phyloP scores from a whole-genome alignment of 106 monocot genomes.

The Dendrobium catenatum region DNA sequence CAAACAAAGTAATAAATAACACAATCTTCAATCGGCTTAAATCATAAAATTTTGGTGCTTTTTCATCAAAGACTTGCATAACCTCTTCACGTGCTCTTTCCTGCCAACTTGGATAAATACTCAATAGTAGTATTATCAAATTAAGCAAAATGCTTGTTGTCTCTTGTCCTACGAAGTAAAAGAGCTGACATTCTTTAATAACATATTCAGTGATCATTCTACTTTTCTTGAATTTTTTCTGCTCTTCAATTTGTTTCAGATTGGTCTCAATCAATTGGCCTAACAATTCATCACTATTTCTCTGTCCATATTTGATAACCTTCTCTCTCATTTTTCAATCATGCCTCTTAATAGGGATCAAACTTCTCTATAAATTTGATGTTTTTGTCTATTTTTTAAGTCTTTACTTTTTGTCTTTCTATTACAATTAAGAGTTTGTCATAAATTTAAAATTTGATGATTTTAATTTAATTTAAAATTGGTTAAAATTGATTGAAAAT shows the following conservation, averaged over 20 bases:
- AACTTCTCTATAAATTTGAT: not conserved
- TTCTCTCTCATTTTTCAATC: slow-evolving; percentile 39
- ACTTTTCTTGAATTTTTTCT: slow-evolving; percentile 18
- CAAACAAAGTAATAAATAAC: not conserved
- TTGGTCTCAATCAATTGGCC: slow-evolving; percentile 47
- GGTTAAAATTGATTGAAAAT: too few species aligned
- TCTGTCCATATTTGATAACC: slow-evolving; percentile 20
- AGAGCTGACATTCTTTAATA: slow-evolving; percentile 13
- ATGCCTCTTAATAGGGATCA: not conserved
- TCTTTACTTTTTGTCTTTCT: too few species aligned
- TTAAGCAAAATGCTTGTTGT: slow-evolving; percentile 49
- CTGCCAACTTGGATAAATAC: slow-evolving; percentile 64
- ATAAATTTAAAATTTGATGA: too few species aligned
- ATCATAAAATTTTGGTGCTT: slow-evolving; percentile 19
- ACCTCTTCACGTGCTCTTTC: slow-evolving; percentile 61
- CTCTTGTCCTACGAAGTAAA: slow-evolving; percentile 74
- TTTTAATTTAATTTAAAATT: too few species aligned
- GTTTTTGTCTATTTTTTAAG: too few species aligned
- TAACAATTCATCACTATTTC: slow-evolving; percentile 36
- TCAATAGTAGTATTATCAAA: slow-evolving; percentile 59
- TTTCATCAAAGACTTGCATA: slow-evolving; percentile 29
- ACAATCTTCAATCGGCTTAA: slow-evolving; percentile 13
- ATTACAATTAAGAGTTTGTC: too few species aligned
- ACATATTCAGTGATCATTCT: slow-evolving; percentile 39
- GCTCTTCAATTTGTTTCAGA: slow-evolving; percentile 14